A percentile compares a stretch with the other conserved stretches of the same genome.
Conservation (phyloP, 108 stramenopile genomes). For the Cyclotella choctawhatcheeana region DNA sequence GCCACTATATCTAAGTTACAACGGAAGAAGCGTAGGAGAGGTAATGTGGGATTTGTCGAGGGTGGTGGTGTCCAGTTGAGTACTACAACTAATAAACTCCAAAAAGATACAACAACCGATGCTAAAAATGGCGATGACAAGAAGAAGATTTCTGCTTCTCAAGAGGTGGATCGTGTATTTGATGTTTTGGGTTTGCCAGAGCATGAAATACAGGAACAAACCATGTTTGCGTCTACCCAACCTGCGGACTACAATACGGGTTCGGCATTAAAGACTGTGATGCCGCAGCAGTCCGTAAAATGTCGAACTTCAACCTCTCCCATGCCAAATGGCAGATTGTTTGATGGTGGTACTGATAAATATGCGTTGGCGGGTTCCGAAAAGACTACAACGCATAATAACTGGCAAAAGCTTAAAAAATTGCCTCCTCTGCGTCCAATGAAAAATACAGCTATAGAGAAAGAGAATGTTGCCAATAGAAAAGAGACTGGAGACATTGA, state of each 20-base stretch:
- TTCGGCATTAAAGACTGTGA: background rate
- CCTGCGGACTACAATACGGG: background rate
- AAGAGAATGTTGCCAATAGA: background rate
- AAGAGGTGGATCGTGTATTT: constrained; percentile 38
- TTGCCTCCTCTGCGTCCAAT: constrained; percentile 9
- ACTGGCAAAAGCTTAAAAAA: constrained; percentile 12
- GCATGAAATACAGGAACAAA: background rate
- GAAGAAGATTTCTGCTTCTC: constrained; percentile 20
- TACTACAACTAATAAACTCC: background rate
- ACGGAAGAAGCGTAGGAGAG: background rate
- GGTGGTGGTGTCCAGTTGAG: too few species aligned
- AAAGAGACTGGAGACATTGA: background rate
- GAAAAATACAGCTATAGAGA: background rate
- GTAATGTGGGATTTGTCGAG: background rate
- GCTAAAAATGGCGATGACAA: background rate
- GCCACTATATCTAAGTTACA: constrained; percentile 21
- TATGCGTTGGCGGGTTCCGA: background rate
- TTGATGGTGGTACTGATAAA: background rate
- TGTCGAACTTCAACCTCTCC: background rate
- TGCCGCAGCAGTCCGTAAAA: too few species aligned
- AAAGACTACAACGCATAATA: background rate
- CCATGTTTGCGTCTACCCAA: background rate
- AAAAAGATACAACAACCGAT: background rate
- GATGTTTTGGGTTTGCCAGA: constrained; percentile 17
- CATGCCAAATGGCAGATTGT: constrained; percentile 1